Percentiles rank a stretch among this genome's conserved stretches.
phyloP scores from a whole-genome alignment of 768 basidiomycete species.

The Kwoniella sp. region DNA sequence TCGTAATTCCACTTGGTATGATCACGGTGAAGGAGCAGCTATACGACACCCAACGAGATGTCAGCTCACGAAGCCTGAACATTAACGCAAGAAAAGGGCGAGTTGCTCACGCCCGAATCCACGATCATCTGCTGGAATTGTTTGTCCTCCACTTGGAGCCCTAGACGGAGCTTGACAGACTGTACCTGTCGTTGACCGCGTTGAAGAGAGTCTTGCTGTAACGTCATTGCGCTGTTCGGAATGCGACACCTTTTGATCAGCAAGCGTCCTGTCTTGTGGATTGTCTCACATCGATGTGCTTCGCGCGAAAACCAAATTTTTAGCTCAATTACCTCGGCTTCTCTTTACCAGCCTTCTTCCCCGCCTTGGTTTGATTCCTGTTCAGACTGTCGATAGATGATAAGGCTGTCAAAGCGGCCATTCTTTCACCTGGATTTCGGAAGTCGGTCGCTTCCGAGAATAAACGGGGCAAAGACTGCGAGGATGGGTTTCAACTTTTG shows the following conservation, averaged over 20 bases:
- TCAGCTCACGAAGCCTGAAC: too few relatives aligned
- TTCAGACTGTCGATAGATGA: constrained; percentile 90
- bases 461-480: constrained; percentile 79
- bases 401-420: constrained; percentile 79
- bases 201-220: constrained; percentile 76
- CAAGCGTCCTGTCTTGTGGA: too few relatives aligned
- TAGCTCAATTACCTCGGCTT: constrained; percentile 15
- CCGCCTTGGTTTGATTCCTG: constrained; percentile 76
- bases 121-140: constrained; percentile 80
- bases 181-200: constrained; percentile 88
- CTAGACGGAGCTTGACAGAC: constrained; percentile 81
- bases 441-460: constrained; percentile 81
- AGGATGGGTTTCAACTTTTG: too few relatives aligned
- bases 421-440: constrained; percentile 71
- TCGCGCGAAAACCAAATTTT: background rate
- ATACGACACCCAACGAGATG: too few relatives aligned
- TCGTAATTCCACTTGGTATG: constrained; percentile 92
- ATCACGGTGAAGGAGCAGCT: constrained; percentile 87
- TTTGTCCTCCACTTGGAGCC: constrained; percentile 93
- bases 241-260: background rate
- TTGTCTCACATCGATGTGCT: too few relatives aligned
- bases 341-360: constrained; percentile 44
- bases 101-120: constrained; percentile 72
- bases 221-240: constrained; percentile 54
- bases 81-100: too few relatives aligned